Evolutionary conservation across 2,329 filamentous ascomycete species (phyloP).

Genomic region (Pleoardoris graminearum): DNA sequence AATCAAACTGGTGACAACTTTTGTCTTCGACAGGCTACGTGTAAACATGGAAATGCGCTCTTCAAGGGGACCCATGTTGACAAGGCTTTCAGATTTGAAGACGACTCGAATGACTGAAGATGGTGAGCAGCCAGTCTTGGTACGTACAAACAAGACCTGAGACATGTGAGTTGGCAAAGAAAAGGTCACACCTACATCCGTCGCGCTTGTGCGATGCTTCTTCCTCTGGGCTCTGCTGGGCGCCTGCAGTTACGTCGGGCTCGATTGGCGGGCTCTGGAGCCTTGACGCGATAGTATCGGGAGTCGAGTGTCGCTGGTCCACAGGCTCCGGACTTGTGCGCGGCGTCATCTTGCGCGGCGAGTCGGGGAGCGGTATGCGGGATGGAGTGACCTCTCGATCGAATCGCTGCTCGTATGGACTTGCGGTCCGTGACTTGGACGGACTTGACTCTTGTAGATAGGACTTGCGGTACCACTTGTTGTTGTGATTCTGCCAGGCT

Average conservation of each 20-base stretch:
- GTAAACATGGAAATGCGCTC: conserved; percentile 67
- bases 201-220: conserved; percentile 33
- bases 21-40: conserved; percentile 68
- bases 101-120: conserved; percentile 81
- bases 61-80: conserved; percentile 83
- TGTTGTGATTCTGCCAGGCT: conserved; percentile 63
- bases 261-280: conserved; percentile 40
- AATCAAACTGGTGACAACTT: conserved; percentile 64
- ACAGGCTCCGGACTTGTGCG: conserved; percentile 55
- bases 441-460: conserved; percentile 49
- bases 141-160: background rate
- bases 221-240: conserved; percentile 22
- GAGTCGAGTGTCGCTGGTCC: conserved; percentile 32
- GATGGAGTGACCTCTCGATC: conserved; percentile 57
- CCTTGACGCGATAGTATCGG: conserved; percentile 40
- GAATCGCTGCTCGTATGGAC: conserved; percentile 62
- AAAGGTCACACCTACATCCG: conserved; percentile 39
- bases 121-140: conserved; percentile 21
- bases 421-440: conserved; percentile 59
- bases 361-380: conserved; percentile 64
- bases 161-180: conserved; percentile 1
- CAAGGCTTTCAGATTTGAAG: conserved; percentile 83
- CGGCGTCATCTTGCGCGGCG: conserved; percentile 60
- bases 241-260: conserved; percentile 22
- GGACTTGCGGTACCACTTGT: conserved; percentile 59